A percentile compares a stretch with the other conserved stretches of the same genome.
These are phyloP conservation scores for Saccharomycopsis sp. DNA, from an alignment of 805 yeast genomes.

Conservation along the genomic window DNA sequence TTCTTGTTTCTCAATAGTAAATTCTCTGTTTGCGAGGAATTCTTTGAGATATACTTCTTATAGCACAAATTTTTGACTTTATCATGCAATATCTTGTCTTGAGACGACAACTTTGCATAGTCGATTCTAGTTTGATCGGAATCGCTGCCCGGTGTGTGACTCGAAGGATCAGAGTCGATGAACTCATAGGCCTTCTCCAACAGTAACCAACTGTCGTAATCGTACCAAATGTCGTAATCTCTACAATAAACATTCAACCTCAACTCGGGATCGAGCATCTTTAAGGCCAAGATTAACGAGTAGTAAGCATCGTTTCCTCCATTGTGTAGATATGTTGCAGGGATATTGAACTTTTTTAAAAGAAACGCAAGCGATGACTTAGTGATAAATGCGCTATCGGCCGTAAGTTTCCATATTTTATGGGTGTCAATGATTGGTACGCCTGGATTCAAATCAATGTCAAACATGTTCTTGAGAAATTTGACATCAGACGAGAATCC, in stretches of 20 bases:
- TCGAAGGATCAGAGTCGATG: background rate
- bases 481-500: slow-evolving; percentile 46
- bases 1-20: background rate
- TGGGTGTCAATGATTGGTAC: slow-evolving; percentile 33
- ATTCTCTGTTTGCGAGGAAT: background rate
- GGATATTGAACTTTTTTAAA: slow-evolving; percentile 43
- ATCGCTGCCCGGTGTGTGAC: background rate
- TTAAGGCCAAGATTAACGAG: slow-evolving; percentile 45
- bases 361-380: slow-evolving; percentile 38
- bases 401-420: slow-evolving; percentile 24
- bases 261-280: slow-evolving; percentile 43
- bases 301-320: slow-evolving; percentile 70
- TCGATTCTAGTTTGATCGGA: background rate
- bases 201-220: background rate
- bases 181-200: background rate
- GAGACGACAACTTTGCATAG: background rate
- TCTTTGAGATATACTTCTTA: background rate
- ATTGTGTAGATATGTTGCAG: slow-evolving; percentile 58
- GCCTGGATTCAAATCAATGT: slow-evolving; percentile 32
- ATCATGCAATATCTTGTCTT: background rate
- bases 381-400: slow-evolving; percentile 20
- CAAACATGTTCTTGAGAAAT: slow-evolving; percentile 39
- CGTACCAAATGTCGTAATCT: slow-evolving; percentile 11
- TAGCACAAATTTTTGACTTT: background rate
- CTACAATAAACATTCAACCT: slow-evolving; percentile 23